Evolutionary conservation across 106 monocot genomes (phyloP).

Genomic region (Dendrobium catenatum): DNA sequence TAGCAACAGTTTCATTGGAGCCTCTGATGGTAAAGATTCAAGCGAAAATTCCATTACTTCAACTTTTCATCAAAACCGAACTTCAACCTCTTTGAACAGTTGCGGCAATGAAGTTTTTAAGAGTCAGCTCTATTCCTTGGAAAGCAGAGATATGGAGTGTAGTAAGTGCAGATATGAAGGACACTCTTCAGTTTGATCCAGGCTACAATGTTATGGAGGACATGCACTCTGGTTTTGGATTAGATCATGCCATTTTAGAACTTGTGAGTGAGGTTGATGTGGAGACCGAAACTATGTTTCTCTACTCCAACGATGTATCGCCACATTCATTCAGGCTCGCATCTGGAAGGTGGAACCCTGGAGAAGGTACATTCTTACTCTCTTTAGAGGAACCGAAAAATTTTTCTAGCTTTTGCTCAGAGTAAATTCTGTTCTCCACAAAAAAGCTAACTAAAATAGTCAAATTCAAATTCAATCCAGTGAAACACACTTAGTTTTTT

Average conservation of each 20-base stretch:
- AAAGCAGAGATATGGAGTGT: slow-evolving; percentile 9
- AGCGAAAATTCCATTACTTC: neutral
- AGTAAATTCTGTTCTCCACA: too few species aligned
- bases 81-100: slow-evolving; percentile 12
- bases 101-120: slow-evolving; percentile 1
- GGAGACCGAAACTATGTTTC: slow-evolving; percentile 18
- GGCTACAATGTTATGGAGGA: neutral
- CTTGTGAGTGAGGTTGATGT: slow-evolving; percentile 12
- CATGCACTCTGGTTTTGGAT: neutral
- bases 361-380: slow-evolving; percentile 4
- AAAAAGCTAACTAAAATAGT: too few species aligned
- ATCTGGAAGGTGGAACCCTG: slow-evolving; percentile 17
- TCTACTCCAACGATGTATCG: slow-evolving; percentile 28
- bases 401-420: too few species aligned
- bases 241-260: slow-evolving; percentile 7
- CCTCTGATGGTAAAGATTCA: neutral
- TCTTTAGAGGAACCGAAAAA: too few species aligned
- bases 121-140: slow-evolving; percentile 4
- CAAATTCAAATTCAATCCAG: too few species aligned
- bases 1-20: slow-evolving; percentile 7
- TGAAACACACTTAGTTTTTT: neutral
- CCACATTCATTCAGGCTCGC: slow-evolving; percentile 15
- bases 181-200: slow-evolving; percentile 6
- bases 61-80: neutral
- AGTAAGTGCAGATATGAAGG: neutral